phyloP scores from a whole-genome alignment of 345 rosid genomes.

The Stellera chamaejasme region DNA sequence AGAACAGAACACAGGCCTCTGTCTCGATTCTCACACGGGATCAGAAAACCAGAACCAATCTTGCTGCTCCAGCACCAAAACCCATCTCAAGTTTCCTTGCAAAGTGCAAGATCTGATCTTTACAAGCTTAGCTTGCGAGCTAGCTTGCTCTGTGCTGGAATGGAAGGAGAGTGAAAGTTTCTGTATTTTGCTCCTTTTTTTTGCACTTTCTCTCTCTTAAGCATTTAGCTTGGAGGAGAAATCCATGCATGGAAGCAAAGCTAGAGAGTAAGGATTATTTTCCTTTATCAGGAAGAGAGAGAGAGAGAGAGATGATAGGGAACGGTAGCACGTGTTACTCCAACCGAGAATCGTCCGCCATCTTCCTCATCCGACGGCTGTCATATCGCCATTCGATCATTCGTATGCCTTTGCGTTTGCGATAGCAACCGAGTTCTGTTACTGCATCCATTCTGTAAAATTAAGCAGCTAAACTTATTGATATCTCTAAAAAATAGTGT shows the following conservation, averaged over 20 bases:
- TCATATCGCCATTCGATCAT: conserved; percentile 17
- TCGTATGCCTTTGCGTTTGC: conserved; percentile 2
- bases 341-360: conserved; percentile 32
- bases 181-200: too few relatives aligned
- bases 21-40: conserved; percentile 11
- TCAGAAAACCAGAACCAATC: conserved; percentile 20
- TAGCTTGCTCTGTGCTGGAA: background rate
- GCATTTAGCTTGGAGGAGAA: conserved; percentile 39
- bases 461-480: too few relatives aligned
- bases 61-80: background rate
- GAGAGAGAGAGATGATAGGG: conserved; percentile 7
- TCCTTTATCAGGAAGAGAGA: conserved; percentile 3
- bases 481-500: too few relatives aligned
- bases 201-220: conserved; percentile 6
- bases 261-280: conserved; percentile 1
- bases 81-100: background rate
- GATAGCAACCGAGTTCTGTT: too few relatives aligned
- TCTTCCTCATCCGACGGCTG: conserved; percentile 23
- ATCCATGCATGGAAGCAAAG: conserved; percentile 67
- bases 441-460: too few relatives aligned
- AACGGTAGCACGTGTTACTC: conserved; percentile 43
- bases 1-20: too few relatives aligned
- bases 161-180: conserved; percentile 8
- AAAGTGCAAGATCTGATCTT: conserved; percentile 16
- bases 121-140: too few relatives aligned